Conservation (phyloP, 2,329 filamentous ascomycete genomes). For the Phoma sp. region DNA sequence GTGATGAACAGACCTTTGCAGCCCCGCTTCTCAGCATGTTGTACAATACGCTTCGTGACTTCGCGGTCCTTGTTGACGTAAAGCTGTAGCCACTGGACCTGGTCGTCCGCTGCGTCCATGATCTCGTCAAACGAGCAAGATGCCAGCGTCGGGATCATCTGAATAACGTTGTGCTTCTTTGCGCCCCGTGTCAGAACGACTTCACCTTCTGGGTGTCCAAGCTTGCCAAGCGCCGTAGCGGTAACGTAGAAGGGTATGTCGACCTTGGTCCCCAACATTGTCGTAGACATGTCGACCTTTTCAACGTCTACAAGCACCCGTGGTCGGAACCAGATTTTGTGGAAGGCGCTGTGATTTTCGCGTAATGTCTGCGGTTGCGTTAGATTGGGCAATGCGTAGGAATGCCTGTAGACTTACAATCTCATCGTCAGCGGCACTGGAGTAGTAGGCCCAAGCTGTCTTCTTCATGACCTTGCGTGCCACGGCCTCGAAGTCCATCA, state of each 20-base stretch:
- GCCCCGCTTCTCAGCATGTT: constrained; percentile 88
- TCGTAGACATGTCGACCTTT: constrained; percentile 83
- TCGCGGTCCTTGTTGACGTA: constrained; percentile 94
- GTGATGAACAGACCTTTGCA: constrained; percentile 98
- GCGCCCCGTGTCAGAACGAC: constrained; percentile 87
- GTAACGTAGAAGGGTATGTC: constrained; percentile 95
- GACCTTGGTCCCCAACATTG: constrained; percentile 87
- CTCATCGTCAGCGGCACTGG: constrained; percentile 87
- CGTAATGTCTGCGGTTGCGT: constrained; percentile 72
- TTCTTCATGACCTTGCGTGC: constrained; percentile 93
- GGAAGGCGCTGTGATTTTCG: constrained; percentile 94
- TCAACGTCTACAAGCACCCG: constrained; percentile 88
- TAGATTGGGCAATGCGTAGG: background rate
- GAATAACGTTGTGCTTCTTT: constrained; percentile 84
- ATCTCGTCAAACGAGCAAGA: constrained; percentile 99
- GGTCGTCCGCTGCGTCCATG: constrained; percentile 78
- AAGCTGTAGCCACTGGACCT: constrained; percentile 95
- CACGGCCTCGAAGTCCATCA: constrained; percentile 87
- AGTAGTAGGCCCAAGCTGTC: constrained; percentile 97
- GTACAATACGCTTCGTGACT: constrained; percentile 87
- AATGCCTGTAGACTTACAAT: constrained; percentile 62
- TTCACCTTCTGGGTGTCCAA: constrained; percentile 92
- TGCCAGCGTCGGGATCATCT: constrained; percentile 98
- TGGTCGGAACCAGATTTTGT: constrained; percentile 97
- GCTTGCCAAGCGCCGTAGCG: constrained; percentile 92